phyloP scores from a whole-genome alignment of 2,329 filamentous ascomycete genomes.

The Paradendryphiella salina region DNA sequence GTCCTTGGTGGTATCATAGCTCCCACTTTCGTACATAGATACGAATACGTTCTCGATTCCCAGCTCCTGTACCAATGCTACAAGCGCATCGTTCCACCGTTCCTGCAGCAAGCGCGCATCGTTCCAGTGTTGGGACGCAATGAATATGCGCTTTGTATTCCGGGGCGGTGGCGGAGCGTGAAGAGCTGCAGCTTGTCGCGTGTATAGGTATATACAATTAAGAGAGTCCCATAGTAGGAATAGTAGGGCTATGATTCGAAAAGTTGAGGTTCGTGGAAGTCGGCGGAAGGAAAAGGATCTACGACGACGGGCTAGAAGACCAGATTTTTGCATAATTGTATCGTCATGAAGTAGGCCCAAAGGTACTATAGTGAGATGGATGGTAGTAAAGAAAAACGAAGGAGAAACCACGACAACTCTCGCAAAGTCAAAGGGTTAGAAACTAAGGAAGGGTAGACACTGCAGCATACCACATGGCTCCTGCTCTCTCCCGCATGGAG shows the following conservation, averaged over 20 bases:
- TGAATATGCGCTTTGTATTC: constrained; percentile 58
- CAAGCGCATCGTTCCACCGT: constrained; percentile 65
- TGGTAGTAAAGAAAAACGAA: neutral
- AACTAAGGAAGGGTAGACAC: neutral
- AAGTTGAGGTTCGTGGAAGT: constrained; percentile 22
- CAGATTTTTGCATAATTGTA: neutral
- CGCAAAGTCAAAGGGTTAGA: neutral
- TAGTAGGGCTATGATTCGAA: constrained; percentile 26
- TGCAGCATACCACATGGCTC: constrained; percentile 3
- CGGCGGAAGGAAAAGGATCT: constrained; percentile 26
- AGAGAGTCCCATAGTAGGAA: constrained; percentile 28
- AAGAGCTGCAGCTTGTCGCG: constrained; percentile 19
- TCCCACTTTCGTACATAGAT: constrained; percentile 69
- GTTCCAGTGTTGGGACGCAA: constrained; percentile 72
- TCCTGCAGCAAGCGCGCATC: constrained; percentile 62
- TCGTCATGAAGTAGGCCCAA: too few relatives aligned
- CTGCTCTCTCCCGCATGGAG: neutral
- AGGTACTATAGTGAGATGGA: neutral
- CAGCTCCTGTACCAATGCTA: constrained; percentile 60
- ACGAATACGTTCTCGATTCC: constrained; percentile 69
- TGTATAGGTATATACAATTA: constrained; percentile 25
- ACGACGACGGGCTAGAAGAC: constrained; percentile 17
- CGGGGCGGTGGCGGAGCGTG: constrained; percentile 18
- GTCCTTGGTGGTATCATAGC: constrained; percentile 68
- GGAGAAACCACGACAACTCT: neutral